Conservation (phyloP, 2,329 filamentous ascomycete species). For the Plenodomus biglobosus region DNA sequence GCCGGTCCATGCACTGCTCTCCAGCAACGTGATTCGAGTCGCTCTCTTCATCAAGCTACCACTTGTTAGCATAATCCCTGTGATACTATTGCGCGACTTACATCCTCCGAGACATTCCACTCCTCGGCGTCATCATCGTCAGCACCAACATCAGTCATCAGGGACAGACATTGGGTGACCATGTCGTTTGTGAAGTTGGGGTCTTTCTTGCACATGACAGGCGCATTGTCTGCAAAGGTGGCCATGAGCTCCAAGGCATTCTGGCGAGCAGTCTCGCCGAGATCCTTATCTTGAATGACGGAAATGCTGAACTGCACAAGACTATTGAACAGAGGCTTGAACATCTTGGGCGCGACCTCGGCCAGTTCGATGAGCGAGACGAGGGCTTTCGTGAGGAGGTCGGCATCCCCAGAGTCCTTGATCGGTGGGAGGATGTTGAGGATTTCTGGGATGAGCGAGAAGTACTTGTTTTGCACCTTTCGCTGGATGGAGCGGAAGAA, state of each 20-base stretch:
- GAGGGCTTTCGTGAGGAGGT: slow-evolving; percentile 86
- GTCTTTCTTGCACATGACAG: slow-evolving; percentile 94
- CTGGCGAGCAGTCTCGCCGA: slow-evolving; percentile 85
- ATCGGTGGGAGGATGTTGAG: slow-evolving; percentile 93
- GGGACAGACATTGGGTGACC: slow-evolving; percentile 95
- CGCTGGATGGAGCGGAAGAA: slow-evolving; percentile 92
- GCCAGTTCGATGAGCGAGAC: slow-evolving; percentile 91
- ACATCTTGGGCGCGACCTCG: slow-evolving; percentile 95
- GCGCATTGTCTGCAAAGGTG: slow-evolving; percentile 93
- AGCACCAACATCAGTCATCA: slow-evolving; percentile 95
- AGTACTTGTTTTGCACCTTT: slow-evolving; percentile 88
- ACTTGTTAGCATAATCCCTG: neutral
- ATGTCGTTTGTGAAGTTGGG: slow-evolving; percentile 89
- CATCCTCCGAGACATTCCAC: slow-evolving; percentile 89
- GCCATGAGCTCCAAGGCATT: slow-evolving; percentile 97
- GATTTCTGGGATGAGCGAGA: slow-evolving; percentile 80
- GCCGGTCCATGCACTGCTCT: slow-evolving; percentile 96
- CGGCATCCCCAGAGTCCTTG: slow-evolving; percentile 87
- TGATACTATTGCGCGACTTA: neutral
- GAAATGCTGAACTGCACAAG: slow-evolving; percentile 91
- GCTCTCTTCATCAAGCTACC: slow-evolving; percentile 87
- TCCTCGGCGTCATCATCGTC: slow-evolving; percentile 94
- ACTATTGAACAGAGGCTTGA: slow-evolving; percentile 89
- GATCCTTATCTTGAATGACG: slow-evolving; percentile 93
- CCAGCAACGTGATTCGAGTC: slow-evolving; percentile 97